phyloP scores from a whole-genome alignment of 345 rosid species.

The Combretum micranthum region DNA sequence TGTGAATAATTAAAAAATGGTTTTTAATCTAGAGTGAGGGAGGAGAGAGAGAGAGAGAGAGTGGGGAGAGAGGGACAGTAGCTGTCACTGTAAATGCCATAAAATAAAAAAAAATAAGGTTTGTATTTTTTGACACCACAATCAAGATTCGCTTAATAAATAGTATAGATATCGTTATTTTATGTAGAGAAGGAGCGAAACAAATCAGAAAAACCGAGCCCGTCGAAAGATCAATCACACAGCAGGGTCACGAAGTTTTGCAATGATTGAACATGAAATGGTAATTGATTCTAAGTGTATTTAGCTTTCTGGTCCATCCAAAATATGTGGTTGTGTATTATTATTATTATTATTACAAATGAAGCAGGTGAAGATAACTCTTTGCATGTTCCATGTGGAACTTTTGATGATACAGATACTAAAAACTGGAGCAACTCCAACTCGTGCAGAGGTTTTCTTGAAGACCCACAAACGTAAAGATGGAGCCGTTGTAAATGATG shows the following conservation, averaged over 20 bases:
- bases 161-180: not conserved
- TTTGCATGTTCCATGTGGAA: no score
- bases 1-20: no score
- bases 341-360: not conserved
- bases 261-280: constrained; percentile 7
- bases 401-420: not conserved
- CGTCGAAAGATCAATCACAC: constrained; percentile 6
- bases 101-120: no score
- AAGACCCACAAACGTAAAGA: constrained; percentile 11
- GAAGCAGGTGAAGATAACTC: not conserved
- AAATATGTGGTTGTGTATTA: not conserved
- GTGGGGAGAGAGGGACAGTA: no score
- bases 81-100: no score
- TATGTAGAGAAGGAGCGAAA: not conserved
- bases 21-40: no score
- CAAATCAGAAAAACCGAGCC: constrained; percentile 3
- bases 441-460: constrained; percentile 2
- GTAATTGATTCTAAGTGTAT: not conserved
- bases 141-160: not conserved
- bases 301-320: not conserved
- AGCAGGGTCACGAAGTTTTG: constrained; percentile 6
- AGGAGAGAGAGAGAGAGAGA: no score
- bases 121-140: no score
- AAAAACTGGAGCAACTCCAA: constrained; percentile 3
- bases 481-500: constrained; percentile 11